Evolutionary conservation across 2,329 filamentous ascomycete species (phyloP), one percentile per base, ranked within the genome.

Genomic region (Ceratocystis albifundus): DNA sequence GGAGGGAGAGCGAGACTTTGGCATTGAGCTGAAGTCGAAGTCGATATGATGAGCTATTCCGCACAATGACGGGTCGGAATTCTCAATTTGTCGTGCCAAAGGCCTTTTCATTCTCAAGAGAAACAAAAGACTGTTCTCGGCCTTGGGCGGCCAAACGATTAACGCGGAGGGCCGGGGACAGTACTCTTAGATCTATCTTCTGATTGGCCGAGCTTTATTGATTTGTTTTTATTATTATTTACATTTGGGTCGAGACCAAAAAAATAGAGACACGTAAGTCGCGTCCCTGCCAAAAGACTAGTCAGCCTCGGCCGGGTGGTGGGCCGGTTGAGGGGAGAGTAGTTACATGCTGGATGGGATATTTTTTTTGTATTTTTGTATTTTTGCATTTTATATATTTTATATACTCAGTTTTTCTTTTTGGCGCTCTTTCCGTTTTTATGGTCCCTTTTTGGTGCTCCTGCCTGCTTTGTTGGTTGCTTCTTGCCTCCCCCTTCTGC

Each of bases 121-220:
- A 15, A 55, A 25, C 3, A 59, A 20, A 10, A 59, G 55, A 59
- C 55, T 59, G 55, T 17, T 59, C 55, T 59, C 28, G 55, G 32
- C 55, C 55, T 30, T 32, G 17, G 15, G 7, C n/a, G 25, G 53
- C 7, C 53, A 59, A 36, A 6, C n/a, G 53, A 59, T 59, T 32
- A 7, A 36, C 28, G 12, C 25, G 25, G 53, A n/a, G 7, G 20
- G 15, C 28, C 17, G 53, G 53, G 22, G 53, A 6, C 7, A 2
- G 15, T 10, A 12, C 3, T 41, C 3, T 12, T 41, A 4, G 36
- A 15, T 41, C 3, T 41, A 12, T 15, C 3, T 41, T 15, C 36
- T 41, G 36, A 41, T 41, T 41, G 36, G 36, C 36, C 15, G 36
- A 4, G 1, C 1, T 53, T 53, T 28, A 25, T 12, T 15, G 48